Percentiles rank a stretch among this genome's conserved stretches.
Conservation (phyloP, 306 rosid genomes). For the Calophaca sinica region DNA sequence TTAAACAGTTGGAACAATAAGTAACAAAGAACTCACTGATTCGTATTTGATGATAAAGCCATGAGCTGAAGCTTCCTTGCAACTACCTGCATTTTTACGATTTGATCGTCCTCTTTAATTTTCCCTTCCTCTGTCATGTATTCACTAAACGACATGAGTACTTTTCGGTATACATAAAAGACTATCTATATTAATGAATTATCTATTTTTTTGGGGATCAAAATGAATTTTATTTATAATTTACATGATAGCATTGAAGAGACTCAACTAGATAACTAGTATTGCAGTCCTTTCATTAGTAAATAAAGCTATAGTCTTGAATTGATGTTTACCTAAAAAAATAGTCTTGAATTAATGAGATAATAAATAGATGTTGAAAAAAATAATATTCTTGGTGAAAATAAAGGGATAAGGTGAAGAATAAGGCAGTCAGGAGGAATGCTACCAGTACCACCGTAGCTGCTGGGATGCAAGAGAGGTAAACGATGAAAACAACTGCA, state of each 20-base stretch:
- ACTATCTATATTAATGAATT: too few species aligned
- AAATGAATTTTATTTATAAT: too few species aligned
- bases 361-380: background rate
- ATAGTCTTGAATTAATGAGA: too few species aligned
- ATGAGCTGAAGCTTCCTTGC: conserved; percentile 24
- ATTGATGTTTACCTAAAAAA: too few species aligned
- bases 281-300: too few species aligned
- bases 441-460: background rate
- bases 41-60: conserved; percentile 21
- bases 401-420: background rate
- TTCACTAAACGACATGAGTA: background rate
- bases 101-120: background rate
- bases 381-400: background rate
- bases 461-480: background rate
- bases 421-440: background rate
- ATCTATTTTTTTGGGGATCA: too few species aligned
- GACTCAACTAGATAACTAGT: too few species aligned
- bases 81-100: conserved; percentile 21
- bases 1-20: background rate
- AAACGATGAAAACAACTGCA: conserved; percentile 7
- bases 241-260: too few species aligned
- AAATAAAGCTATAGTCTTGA: too few species aligned
- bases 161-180: background rate
- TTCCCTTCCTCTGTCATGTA: background rate
- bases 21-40: background rate